Evolutionary conservation across 768 basidiomycete species (phyloP).

Genomic region (Dioszegia aurantiaca): DNA sequence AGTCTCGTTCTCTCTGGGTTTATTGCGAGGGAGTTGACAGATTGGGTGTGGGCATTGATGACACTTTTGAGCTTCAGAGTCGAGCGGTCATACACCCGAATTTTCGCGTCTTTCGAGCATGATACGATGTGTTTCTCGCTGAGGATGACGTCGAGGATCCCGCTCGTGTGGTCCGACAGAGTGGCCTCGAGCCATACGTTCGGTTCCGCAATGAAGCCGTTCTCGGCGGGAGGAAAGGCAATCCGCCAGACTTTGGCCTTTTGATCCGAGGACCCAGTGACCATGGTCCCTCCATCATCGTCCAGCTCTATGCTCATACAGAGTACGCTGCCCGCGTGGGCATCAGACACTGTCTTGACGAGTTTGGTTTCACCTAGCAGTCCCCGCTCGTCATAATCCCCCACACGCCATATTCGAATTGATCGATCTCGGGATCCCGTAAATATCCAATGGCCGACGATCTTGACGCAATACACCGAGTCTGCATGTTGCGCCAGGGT

Average conservation of each 20-base stretch:
- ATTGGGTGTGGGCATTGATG: slow-evolving; percentile 17
- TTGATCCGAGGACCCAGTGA: slow-evolving; percentile 21
- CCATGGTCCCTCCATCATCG: no score
- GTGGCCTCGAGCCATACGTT: slow-evolving; percentile 12
- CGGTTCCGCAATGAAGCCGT: not conserved
- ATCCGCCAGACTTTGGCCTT: slow-evolving; percentile 29
- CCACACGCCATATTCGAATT: slow-evolving; percentile 24
- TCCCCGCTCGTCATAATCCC: not conserved
- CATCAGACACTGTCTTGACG: slow-evolving; percentile 13
- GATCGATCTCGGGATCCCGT: slow-evolving; percentile 35
- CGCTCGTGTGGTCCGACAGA: slow-evolving; percentile 20
- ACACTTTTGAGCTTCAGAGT: slow-evolving; percentile 4
- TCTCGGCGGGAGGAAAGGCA: not conserved
- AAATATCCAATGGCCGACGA: slow-evolving; percentile 22
- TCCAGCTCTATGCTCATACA: not conserved
- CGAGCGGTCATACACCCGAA: slow-evolving; percentile 20
- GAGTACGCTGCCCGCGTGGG: slow-evolving; percentile 40
- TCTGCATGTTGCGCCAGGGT: slow-evolving; percentile 15
- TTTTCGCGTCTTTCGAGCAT: slow-evolving; percentile 27
- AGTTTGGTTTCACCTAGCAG: not conserved
- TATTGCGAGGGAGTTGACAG: slow-evolving; percentile 33
- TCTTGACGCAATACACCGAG: slow-evolving; percentile 27
- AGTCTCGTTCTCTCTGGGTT: slow-evolving; percentile 13
- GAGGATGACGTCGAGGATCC: slow-evolving; percentile 30
- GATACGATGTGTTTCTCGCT: slow-evolving; percentile 17